Conservation (phyloP, 768 basidiomycete genomes). For the Cystofilobasidium ferigula region DNA sequence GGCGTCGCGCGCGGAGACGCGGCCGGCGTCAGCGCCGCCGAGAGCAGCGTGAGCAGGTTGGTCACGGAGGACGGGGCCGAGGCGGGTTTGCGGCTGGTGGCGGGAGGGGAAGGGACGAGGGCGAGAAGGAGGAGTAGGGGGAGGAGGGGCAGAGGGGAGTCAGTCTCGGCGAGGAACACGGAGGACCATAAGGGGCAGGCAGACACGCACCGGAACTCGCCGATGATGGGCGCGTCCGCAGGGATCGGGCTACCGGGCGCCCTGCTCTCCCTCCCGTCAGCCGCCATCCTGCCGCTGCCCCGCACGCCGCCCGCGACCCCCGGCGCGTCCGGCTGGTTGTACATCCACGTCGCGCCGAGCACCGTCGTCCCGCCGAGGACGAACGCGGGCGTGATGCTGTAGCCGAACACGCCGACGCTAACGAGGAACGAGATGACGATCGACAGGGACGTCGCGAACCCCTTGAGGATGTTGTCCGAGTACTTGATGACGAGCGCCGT, state of each 20-base stretch:
- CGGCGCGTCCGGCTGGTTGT: constrained; percentile 37
- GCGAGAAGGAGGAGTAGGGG: not conserved
- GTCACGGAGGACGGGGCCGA: constrained; percentile 12
- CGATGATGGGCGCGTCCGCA: constrained; percentile 22
- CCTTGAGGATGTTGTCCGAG: constrained; percentile 73
- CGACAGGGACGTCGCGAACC: constrained; percentile 86
- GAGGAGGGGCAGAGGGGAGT: not conserved
- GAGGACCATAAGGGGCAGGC: no score
- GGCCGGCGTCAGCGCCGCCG: constrained; percentile 4
- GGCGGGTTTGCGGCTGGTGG: not conserved
- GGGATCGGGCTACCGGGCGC: constrained; percentile 20
- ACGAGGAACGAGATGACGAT: constrained; percentile 92
- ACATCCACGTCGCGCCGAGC: constrained; percentile 78
- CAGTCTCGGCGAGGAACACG: no score
- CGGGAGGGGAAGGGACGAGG: not conserved
- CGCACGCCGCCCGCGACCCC: not conserved
- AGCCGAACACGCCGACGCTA: constrained; percentile 78
- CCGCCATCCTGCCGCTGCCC: not conserved
- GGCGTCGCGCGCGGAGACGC: not conserved
- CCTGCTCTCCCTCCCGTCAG: constrained; percentile 15
- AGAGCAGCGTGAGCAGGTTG: constrained; percentile 17
- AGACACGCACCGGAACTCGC: constrained; percentile 15
- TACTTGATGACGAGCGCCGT: constrained; percentile 93
- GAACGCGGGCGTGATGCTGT: constrained; percentile 75
- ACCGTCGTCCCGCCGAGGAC: constrained; percentile 72